Evolutionary conservation across 2,329 filamentous ascomycete species (phyloP).

Genomic region (Exophiala spinifera): DNA sequence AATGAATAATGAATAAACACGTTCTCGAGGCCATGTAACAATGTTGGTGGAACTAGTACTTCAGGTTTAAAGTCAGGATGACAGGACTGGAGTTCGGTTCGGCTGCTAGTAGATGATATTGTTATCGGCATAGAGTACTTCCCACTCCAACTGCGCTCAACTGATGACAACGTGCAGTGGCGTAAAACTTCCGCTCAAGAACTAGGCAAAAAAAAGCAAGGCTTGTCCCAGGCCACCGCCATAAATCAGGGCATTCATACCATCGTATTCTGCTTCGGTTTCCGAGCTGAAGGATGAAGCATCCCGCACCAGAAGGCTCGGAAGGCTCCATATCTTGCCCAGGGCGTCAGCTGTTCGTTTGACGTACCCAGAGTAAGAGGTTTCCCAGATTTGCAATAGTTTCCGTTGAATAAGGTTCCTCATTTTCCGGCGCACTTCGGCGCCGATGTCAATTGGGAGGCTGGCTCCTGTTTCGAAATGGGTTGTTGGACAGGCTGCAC

Average conservation of each 20-base stretch:
- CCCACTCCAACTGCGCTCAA: no score
- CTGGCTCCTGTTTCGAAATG: not conserved
- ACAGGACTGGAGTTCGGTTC: no score
- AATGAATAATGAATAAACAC: no score
- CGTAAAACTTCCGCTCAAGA: not conserved
- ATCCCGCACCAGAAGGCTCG: conserved; percentile 2
- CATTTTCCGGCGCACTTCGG: conserved; percentile 3
- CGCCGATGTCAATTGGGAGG: not conserved
- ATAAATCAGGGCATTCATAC: conserved; percentile 17
- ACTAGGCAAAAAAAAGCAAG: not conserved
- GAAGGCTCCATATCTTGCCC: conserved; percentile 19
- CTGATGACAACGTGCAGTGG: no score
- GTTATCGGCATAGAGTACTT: no score
- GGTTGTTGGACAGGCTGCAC: conserved; percentile 16
- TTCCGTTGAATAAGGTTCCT: conserved; percentile 11
- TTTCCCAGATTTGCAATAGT: conserved; percentile 21
- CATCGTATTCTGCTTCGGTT: conserved; percentile 12
- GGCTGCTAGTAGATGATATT: no score
- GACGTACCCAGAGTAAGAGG: conserved; percentile 23
- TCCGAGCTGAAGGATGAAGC: not conserved
- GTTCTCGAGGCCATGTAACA: no score
- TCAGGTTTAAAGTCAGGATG: no score
- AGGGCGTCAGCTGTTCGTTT: conserved; percentile 14
- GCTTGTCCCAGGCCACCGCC: conserved; percentile 14
- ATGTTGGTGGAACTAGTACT: no score